Conservation (phyloP, 371 early-diverging fungal species). For the Aphelidium insulamus region DNA sequence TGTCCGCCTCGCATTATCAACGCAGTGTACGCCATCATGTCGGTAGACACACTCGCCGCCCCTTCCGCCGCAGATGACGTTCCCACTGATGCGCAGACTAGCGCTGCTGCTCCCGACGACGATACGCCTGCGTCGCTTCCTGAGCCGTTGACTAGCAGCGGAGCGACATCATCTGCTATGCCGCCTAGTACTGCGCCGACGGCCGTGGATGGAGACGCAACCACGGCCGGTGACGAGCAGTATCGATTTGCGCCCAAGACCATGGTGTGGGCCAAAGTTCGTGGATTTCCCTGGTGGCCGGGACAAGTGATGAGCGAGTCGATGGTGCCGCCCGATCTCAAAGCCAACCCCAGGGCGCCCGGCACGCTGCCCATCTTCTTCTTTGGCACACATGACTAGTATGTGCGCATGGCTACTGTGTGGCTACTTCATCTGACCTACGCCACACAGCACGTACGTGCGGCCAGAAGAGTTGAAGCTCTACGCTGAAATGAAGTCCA, state of each 20-base stretch:
- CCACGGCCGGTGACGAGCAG: too few species aligned
- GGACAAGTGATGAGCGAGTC: constrained; percentile 10
- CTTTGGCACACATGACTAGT: not conserved
- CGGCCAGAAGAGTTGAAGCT: constrained; percentile 13
- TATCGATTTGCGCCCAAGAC: constrained; percentile 12
- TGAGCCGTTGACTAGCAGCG: constrained; percentile 3
- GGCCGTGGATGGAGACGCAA: too few species aligned
- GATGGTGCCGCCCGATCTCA: not conserved
- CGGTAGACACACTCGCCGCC: too few species aligned
- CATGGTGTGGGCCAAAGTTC: constrained; percentile 17
- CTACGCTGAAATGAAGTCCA: constrained; percentile 11
- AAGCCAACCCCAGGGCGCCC: constrained; percentile 1
- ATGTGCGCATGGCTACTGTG: not conserved
- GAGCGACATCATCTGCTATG: constrained; percentile 5
- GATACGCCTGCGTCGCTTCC: constrained; percentile 4
- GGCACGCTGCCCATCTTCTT: too few species aligned
- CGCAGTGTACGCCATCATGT: too few species aligned
- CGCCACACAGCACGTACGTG: constrained; percentile 7
- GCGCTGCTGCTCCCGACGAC: constrained; percentile 7
- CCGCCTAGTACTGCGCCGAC: constrained; percentile 8
- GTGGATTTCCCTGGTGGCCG: constrained; percentile 20
- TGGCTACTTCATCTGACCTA: not conserved
- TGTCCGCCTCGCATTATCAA: too few species aligned
- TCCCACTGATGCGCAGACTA: too few species aligned
- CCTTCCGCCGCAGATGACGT: too few species aligned